Evolutionary conservation across 371 early-diverging fungal species (phyloP).

Genomic region (Rhizopus stolonifer): DNA sequence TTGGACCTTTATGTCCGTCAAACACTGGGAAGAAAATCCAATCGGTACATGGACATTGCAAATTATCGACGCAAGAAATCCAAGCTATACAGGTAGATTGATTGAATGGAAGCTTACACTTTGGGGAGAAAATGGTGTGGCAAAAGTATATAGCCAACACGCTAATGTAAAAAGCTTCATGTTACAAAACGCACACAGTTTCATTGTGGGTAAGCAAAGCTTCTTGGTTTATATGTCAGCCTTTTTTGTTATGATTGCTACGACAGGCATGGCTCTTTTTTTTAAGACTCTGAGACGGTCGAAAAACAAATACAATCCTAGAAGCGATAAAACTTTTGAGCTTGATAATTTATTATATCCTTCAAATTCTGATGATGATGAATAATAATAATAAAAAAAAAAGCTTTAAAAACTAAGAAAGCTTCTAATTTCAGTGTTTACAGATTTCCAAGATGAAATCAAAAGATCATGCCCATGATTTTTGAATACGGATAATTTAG

Average conservation of each 20-base stretch:
- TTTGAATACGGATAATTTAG: constrained; percentile 24
- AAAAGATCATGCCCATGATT: constrained; percentile 42
- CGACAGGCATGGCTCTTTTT: constrained; percentile 15
- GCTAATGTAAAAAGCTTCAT: not conserved
- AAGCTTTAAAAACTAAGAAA: constrained; percentile 7
- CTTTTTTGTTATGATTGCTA: constrained; percentile 10
- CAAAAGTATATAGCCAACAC: not conserved
- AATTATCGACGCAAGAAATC: constrained; percentile 54
- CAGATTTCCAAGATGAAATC: constrained; percentile 21
- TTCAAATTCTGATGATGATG: not conserved
- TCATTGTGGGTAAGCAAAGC: not conserved
- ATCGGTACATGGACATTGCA: constrained; percentile 80
- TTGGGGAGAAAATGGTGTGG: constrained; percentile 59
- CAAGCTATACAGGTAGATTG: constrained; percentile 46
- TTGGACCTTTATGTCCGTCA: constrained; percentile 96
- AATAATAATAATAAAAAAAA: not conserved
- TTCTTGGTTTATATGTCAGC: constrained; percentile 6
- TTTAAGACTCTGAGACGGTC: constrained; percentile 6
- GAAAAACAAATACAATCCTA: not conserved
- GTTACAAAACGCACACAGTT: not conserved
- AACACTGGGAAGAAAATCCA: constrained; percentile 91
- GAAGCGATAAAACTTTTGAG: constrained; percentile 16
- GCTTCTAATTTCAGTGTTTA: constrained; percentile 12
- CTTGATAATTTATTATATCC: constrained; percentile 19
- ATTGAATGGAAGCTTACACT: constrained; percentile 67